These are phyloP conservation scores for Yamadazyma atmosphaerica DNA, from an alignment of 1,139 yeast genomes.

Conservation along the genomic window DNA sequence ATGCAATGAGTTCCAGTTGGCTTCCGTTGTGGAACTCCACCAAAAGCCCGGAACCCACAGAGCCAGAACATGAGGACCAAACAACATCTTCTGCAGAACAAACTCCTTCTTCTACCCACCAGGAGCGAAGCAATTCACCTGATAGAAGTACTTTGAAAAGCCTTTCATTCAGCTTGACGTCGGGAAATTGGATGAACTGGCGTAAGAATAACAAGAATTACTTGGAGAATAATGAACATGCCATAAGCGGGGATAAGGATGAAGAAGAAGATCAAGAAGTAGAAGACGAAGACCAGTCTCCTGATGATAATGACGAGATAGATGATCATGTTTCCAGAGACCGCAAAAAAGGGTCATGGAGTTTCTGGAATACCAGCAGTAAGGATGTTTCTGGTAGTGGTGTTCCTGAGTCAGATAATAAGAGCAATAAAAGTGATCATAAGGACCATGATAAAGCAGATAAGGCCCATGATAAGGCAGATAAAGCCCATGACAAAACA, in stretches of 20 bases:
- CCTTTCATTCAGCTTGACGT: conserved; percentile 11
- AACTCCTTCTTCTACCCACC: neutral
- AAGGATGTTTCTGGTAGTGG: conserved; percentile 3
- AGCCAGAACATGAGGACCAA: neutral
- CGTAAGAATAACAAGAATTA: conserved; percentile 7
- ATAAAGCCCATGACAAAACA: conserved; percentile 14
- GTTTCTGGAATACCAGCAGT: conserved; percentile 30
- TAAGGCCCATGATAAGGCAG: neutral
- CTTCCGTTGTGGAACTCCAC: conserved; percentile 10
- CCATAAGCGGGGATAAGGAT: conserved; percentile 4
- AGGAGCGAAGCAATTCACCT: neutral
- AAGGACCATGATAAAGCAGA: conserved; percentile 9
- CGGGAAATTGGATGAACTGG: conserved; percentile 16
- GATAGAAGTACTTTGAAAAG: conserved; percentile 7
- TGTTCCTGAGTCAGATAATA: conserved; percentile 3
- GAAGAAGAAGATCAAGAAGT: conserved; percentile 2
- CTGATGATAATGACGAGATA: conserved; percentile 34
- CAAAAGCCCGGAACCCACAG: neutral
- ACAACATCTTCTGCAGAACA: conserved; percentile 3
- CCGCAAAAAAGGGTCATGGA: conserved; percentile 26
- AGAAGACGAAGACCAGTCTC: conserved; percentile 20
- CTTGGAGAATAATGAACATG: conserved; percentile 10
- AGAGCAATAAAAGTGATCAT: conserved; percentile 6
- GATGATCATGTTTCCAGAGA: conserved; percentile 32
- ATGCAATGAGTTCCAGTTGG: conserved; percentile 14